A percentile compares a stretch with the other conserved stretches of the same genome.
These are phyloP conservation scores for Leishmania braziliensis DNA, from an alignment of 208 protist genomes.

Conservation along the genomic window DNA sequence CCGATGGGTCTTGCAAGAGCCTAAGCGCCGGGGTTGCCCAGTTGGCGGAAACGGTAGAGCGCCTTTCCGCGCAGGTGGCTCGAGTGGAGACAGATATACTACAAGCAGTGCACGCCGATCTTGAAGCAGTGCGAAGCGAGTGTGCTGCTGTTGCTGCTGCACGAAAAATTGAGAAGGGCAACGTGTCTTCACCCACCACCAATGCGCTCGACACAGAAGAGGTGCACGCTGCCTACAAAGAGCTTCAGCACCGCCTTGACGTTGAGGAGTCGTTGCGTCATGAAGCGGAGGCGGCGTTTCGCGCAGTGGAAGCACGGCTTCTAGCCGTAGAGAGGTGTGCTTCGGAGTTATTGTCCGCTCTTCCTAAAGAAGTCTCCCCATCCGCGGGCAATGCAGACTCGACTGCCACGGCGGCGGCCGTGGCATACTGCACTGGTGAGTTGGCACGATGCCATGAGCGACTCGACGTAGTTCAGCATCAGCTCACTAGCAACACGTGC, in stretches of 20 bases:
- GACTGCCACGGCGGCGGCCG: not conserved
- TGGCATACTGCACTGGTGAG: not conserved
- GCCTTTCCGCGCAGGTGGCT: not conserved
- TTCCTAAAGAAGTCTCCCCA: not conserved
- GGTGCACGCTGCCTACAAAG: not conserved
- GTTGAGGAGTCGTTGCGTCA: conserved; percentile 4
- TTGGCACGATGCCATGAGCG: conserved; percentile 15
- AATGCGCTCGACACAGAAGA: not conserved
- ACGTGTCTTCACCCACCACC: not conserved
- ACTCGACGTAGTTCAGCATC: conserved; percentile 15
- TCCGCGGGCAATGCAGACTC: not conserved
- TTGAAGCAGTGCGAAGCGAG: conserved; percentile 11
- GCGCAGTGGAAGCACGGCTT: not conserved
- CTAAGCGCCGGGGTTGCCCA: not conserved
- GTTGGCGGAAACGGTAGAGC: conserved; percentile 3
- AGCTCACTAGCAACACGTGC: not conserved
- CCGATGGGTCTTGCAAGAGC: not conserved
- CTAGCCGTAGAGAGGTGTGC: not conserved
- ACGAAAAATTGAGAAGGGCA: not conserved
- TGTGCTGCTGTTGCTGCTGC: conserved; percentile 3
- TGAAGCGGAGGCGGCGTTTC: not conserved
- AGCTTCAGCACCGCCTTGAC: conserved; percentile 2
- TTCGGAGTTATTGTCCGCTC: conserved; percentile 1
- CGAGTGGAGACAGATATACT: not conserved
- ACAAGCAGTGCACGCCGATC: conserved; percentile 3